Evolutionary conservation across 2,329 filamentous ascomycete genomes (phyloP), one percentile per base, ranked within the genome.

Genomic region (Botryotinia convoluta): DNA sequence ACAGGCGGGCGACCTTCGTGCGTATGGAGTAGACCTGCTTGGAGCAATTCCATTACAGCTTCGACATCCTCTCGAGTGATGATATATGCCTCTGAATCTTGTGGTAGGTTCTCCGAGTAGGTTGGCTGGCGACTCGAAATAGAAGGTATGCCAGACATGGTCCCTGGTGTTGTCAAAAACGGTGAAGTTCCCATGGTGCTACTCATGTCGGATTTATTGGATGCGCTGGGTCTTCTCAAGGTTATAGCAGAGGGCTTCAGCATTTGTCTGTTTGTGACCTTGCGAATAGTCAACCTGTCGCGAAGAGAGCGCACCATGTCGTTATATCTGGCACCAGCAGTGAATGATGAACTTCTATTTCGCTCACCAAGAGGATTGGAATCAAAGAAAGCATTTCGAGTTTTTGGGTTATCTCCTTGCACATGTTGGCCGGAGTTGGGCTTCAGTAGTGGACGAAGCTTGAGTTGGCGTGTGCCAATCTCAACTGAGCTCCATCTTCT

Each of bases 401-500:
- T 51, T 1, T 26, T 62, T 35, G 63, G 63, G 2, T n/a, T 39
- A 16, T n/a, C 61, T 14, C 4, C 51, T 9, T 60, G 57, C 51
- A 59, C 68, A 26, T 32, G 16, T 29, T 29, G 42, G 6, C 29
- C 32, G 6, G 42, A 35, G 8, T 48, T 39, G 7, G 16, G 59
- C 37, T 20, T 74, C 42, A 35, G 42, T 35, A 54, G 16, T 3
- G 63, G 45, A 37, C 67, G 51, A 26, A 72, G 32, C 65, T 62
- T 72, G 18, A 51, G 29, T n/a, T 67, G 35, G 61, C 74, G 72
- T 20, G 76, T 70, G 26, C 74, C 74, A 57, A 78, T 70, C 69
- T 78, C 77, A 26, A 79, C 75, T 18, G 77, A 79, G 45, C 77
- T 79, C 78, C 77, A 79, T 59, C 77, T 74, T 72, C 78, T 75